Percentiles rank a stretch among this genome's conserved stretches.
Conservation (phyloP, 371 early-diverging fungal species). For the Lichtheimia hyalospora region DNA sequence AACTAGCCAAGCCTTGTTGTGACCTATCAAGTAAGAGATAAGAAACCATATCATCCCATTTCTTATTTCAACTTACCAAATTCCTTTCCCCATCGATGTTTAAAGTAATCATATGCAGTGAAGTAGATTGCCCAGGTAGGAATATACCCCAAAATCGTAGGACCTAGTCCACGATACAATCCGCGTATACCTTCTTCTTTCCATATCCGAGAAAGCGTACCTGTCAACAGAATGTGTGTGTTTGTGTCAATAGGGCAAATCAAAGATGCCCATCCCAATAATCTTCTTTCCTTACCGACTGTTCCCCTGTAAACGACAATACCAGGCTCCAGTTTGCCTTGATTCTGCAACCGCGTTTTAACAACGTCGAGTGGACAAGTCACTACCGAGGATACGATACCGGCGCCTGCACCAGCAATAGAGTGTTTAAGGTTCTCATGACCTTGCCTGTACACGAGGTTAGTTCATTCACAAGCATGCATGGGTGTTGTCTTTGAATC, state of each 20-base stretch:
- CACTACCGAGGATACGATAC: slow-evolving; percentile 78
- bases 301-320: slow-evolving; percentile 46
- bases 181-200: slow-evolving; percentile 86
- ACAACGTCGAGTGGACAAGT: slow-evolving; percentile 95
- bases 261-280: background rate
- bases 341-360: slow-evolving; percentile 93
- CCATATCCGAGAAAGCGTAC: slow-evolving; percentile 76
- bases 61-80: slow-evolving; percentile 1
- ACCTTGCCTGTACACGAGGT: slow-evolving; percentile 24
- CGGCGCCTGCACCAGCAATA: slow-evolving; percentile 86
- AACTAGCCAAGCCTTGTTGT: slow-evolving; percentile 57
- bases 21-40: slow-evolving; percentile 21
- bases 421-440: slow-evolving; percentile 72
- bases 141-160: slow-evolving; percentile 86
- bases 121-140: slow-evolving; percentile 95
- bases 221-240: slow-evolving; percentile 24
- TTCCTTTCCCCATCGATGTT: slow-evolving; percentile 31
- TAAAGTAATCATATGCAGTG: slow-evolving; percentile 72
- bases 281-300: slow-evolving; percentile 23
- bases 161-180: slow-evolving; percentile 87
- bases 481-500: no score
- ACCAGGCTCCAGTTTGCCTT: slow-evolving; percentile 56
- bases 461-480: background rate
- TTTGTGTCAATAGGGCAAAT: background rate
- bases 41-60: no score